A percentile compares a stretch with the other conserved stretches of the same genome.
Evolutionary conservation across 495 filamentous ascomycete genomes (phyloP).

Genomic region (Staphylotrichum longicolle): DNA sequence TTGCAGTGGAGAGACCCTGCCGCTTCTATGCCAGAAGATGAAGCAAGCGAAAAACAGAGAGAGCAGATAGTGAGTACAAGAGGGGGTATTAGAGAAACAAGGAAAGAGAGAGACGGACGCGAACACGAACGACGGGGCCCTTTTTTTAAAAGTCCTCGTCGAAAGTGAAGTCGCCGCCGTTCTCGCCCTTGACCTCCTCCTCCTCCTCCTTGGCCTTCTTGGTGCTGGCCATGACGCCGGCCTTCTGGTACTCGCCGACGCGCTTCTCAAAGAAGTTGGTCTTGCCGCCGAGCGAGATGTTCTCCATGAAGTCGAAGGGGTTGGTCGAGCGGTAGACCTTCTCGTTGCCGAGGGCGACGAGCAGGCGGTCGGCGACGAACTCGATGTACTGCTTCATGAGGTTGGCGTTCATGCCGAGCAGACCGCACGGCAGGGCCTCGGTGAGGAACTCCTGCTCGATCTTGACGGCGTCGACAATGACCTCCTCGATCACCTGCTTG

Average conservation of each 20-base stretch:
- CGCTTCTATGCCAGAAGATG: constrained; percentile 28
- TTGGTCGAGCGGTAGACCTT: constrained; percentile 92
- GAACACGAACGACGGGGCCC: background rate
- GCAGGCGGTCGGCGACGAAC: constrained; percentile 94
- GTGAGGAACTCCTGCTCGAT: constrained; percentile 99
- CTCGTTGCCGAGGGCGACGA: constrained; percentile 85
- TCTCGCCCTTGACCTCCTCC: constrained; percentile 54
- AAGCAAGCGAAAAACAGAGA: constrained; percentile 31
- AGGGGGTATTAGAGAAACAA: constrained; percentile 34
- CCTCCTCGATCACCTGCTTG: constrained; percentile 73
- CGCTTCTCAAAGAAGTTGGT: constrained; percentile 99
- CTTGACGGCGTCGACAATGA: constrained; percentile 88
- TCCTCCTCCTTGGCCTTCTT: constrained; percentile 66
- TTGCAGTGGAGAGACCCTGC: constrained; percentile 15
- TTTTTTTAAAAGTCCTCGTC: constrained; percentile 93
- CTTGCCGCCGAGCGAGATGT: constrained; percentile 96
- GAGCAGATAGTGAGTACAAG: constrained; percentile 32
- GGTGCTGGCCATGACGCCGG: constrained; percentile 93
- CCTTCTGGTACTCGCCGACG: constrained; percentile 99
- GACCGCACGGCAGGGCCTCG: constrained; percentile 84
- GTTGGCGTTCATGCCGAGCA: constrained; percentile 95
- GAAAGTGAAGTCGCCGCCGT: constrained; percentile 79
- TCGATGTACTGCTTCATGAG: constrained; percentile 99
- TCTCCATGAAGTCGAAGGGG: constrained; percentile 99
- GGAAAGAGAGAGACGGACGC: constrained; percentile 12